Base-by-base conservation (phyloP, 345 rosid genomes). In the Eucalyptus decipiens region DNA sequence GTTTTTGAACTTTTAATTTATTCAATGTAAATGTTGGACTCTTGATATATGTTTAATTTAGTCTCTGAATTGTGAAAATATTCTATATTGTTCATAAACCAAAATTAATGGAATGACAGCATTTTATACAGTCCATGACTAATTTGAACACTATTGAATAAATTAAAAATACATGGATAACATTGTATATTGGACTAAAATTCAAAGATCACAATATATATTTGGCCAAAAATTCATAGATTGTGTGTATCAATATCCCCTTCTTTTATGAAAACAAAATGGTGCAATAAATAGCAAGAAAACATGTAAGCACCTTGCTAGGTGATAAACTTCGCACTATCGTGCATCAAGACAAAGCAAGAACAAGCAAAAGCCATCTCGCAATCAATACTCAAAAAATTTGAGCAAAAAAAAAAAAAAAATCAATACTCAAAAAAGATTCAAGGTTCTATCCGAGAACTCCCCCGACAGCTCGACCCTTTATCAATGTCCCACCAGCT, bases 111-210 rank as follows among this genome's bases (percentile, higher is more conserved):
- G 3, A 56, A 56, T 3, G 62, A 56, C 14, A 0, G 24, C 6
- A 56, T 56, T 56, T 56, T 6, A 2, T 24, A 56, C 0, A 56
- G 0, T 56, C 3, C 3, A 24, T 0, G 3, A 56, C 28, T 56
- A 56, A 56, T 9, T 56, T 56, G 13, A 56, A 56, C 30, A 56
- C 5, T 24, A 56, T 56, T 4, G 13, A 56, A 24, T 8, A 56
- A 56, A 24, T 9, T 24, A 21, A 52, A 51, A 51, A 18, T 18
- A 0, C 2, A 51, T 6, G 10, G 0, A 21, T 52, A 9, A 52
- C 9, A 52, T 52, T 52, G 5, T 26, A 52, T 52, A 52, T 52
- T 19, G 2, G 1, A 1, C 5, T 56, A 56, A 56, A 23, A 5
- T 56, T 56, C 62, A 56, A 56, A 0, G 2, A 56, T 24, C 30